Base-by-base conservation (phyloP, 768 basidiomycete species). In the Cystofilobasidium bisporidii region DNA sequence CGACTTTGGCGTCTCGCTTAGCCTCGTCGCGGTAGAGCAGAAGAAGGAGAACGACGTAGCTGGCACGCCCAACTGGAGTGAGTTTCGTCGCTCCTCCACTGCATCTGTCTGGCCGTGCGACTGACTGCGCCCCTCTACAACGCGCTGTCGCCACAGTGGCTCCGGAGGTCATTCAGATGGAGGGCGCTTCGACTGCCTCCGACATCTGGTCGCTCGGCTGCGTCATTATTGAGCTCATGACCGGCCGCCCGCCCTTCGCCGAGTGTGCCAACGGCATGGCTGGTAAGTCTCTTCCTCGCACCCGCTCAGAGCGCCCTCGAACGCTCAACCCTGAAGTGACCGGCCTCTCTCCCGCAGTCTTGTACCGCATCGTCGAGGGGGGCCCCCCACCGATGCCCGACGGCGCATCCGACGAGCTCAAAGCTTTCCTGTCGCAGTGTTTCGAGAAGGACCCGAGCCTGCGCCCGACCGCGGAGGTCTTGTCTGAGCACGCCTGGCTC, bases 361-460 rank as follows among this genome's bases (percentile, higher is more conserved):
- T 99, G 88, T 99, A 91, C 80, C 87, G 87, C 32, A 97, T 99
- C 74, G 94, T 99, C 32, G 93, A 96, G 73, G 92, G 96, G 73
- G 83, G 84, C 11, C 85, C 83, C 80, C 93, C 94, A 33, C 90
- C 90, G 3, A 77, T 96, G 50, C 94, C 94, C 0, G 84, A 86
- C 20, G 84, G 81, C 15, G 86, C 86, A 71, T 91, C 92, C 4
- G 81, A 82, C n/a, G 81, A 84, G 26, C 81, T 97, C 20, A 78
- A 81, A 65, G 85, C 90, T 75, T 98, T 98, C 77, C 78, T 99
- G 24, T 81, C 76, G n/a, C 81, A 82, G 71, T 99, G 94, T 76
- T 96, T 99, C 79, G 78, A 87, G 75, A 98, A 97, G 78, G 85
- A 94, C 71, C 91, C 94, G 20, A 73, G 77, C 26, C 79, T 81